A percentile compares a stretch with the other conserved stretches of the same genome.
Evolutionary conservation across 1,284 basidiomycete species (phyloP).

Genomic region (Megacollybia platyphylla): DNA sequence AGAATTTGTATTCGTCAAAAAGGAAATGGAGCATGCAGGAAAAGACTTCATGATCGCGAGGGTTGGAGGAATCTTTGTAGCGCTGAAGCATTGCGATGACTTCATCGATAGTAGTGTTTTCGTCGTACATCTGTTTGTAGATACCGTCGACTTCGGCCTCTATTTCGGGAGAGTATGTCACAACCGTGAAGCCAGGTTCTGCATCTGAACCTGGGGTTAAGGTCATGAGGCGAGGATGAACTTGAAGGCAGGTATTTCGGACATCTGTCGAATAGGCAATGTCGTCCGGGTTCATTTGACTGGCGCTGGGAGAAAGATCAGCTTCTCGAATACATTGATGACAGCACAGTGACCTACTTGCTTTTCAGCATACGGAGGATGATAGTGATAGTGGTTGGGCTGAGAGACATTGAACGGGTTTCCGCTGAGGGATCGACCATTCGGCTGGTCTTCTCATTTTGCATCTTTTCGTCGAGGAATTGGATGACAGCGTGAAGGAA

Average conservation of each 20-base stretch:
- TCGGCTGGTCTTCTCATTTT: constrained; percentile 71
- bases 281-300: constrained; percentile 62
- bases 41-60: constrained; percentile 90
- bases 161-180: constrained; percentile 81
- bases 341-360: constrained; percentile 33
- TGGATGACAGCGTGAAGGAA: constrained; percentile 82
- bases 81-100: constrained; percentile 82
- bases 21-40: constrained; percentile 99
- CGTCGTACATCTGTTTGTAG: constrained; percentile 98
- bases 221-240: constrained; percentile 94
- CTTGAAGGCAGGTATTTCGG: constrained; percentile 87
- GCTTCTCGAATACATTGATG: constrained; percentile 4
- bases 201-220: constrained; percentile 80
- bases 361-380: constrained; percentile 81
- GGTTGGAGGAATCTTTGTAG: constrained; percentile 73
- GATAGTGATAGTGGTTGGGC: constrained; percentile 81
- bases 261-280: constrained; percentile 87
- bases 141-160: constrained; percentile 90
- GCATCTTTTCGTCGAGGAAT: constrained; percentile 87
- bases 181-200: constrained; percentile 87
- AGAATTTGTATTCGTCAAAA: constrained; percentile 99
- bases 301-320: constrained; percentile 29
- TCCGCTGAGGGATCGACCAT: constrained; percentile 72
- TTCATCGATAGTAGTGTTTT: constrained; percentile 88
- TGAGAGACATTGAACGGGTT: constrained; percentile 70